Base-by-base conservation (phyloP, 352 stramenopile genomes). In the Phytophthora melonis region DNA sequence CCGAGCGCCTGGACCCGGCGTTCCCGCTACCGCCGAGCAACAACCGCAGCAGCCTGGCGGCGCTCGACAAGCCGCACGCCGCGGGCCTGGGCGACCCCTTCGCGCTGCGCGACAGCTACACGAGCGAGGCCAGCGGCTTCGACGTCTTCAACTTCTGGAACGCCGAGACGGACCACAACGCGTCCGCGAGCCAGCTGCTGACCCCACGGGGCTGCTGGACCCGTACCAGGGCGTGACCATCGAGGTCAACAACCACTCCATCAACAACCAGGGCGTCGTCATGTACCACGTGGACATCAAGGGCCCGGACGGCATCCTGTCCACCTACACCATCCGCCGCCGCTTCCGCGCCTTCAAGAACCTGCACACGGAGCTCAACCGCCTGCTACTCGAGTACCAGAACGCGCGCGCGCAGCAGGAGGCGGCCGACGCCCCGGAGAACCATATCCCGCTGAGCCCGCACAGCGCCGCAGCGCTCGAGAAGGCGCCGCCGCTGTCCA, bases 271-370 rank as follows among this genome's bases (percentile, higher is more conserved):
- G 72, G 90, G 90, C 61, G 85, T 91, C 11, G 89, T 96, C 62
- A 94, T 96, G 87, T 96, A 96, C 67, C 89, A 96, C 74, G 88
- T 96, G 57, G 89, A 96, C 59, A 93, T 96, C 52, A 92, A 93
- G 66, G 86, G 86, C 9, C 88, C 88, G 0, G 79, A 94, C 32
- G 87, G 87, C 0, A 73, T 94, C 56, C 69, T 95, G 13, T 92
- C 86, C 43, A 93, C 89, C 4, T 96, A 96, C 82, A 96, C 89
- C 5, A 96, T 96, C 72, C 88, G 89, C 8, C 75, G 87, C 27
- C 88, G 89, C 30, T 96, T 92, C 74, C 82, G 83, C 21, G 88
- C 85, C 13, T 96, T 96, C 75, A 92, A 91, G 58, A 89, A 92
- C 58, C 74, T 96, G 0, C 79, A 96, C 79, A 82, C 73, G 11